Conservation (phyloP, 2,329 filamentous ascomycete genomes). For the Colletotrichum liriopes region DNA sequence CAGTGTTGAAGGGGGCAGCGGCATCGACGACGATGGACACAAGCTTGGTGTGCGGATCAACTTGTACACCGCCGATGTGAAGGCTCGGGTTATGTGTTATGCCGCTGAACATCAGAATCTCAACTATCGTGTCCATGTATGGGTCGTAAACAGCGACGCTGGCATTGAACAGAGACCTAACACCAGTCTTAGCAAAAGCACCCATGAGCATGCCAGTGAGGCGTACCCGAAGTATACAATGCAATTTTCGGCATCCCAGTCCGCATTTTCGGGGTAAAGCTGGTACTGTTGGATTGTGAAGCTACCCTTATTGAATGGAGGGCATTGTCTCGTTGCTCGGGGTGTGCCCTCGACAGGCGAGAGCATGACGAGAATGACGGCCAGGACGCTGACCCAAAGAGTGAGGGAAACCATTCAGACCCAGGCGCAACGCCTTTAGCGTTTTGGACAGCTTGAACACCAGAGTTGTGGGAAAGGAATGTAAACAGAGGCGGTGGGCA, state of each 20-base stretch:
- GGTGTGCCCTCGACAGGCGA: slow-evolving; percentile 1
- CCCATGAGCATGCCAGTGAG: too few species aligned
- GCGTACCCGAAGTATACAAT: slow-evolving; percentile 52
- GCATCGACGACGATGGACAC: slow-evolving; percentile 43
- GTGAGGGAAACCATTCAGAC: background rate
- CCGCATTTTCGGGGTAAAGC: slow-evolving; percentile 55
- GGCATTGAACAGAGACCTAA: slow-evolving; percentile 45
- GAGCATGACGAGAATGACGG: background rate
- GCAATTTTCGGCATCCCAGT: slow-evolving; percentile 52
- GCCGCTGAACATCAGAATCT: slow-evolving; percentile 42
- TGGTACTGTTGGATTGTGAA: slow-evolving; percentile 50
- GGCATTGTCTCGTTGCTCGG: slow-evolving; percentile 33
- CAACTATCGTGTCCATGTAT: slow-evolving; percentile 40
- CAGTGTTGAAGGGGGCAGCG: slow-evolving; percentile 43
- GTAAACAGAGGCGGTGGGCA: background rate
- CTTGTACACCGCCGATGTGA: slow-evolving; percentile 43
- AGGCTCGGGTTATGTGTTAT: slow-evolving; percentile 39
- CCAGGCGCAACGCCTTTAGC: too few species aligned
- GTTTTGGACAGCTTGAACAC: background rate
- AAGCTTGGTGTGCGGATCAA: slow-evolving; percentile 39
- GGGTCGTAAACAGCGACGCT: slow-evolving; percentile 45
- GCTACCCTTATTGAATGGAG: slow-evolving; percentile 44
- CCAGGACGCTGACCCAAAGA: background rate
- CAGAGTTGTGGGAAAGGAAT: background rate
- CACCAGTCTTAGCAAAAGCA: background rate